A percentile compares a stretch with the other conserved stretches of the same genome.
Conservation (phyloP, 805 yeast genomes). For the Candida andamanensis region DNA sequence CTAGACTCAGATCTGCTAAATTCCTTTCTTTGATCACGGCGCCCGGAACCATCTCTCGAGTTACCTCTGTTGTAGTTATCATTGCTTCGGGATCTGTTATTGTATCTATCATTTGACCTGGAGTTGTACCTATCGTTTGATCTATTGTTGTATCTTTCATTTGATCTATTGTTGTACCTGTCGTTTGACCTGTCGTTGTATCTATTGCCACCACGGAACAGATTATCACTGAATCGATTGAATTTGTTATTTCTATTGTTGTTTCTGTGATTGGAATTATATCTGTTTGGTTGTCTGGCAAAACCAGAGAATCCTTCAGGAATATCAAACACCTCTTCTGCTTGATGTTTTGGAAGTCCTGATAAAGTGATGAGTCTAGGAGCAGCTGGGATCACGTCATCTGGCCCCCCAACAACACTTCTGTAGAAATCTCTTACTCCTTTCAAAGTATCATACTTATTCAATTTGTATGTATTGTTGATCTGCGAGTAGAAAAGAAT, state of each 20-base stretch:
- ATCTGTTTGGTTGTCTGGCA: neutral
- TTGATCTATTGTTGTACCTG: neutral
- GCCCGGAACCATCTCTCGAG: too few species aligned
- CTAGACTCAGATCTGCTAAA: too few species aligned
- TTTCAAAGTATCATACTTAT: slow-evolving; percentile 1
- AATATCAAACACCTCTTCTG: slow-evolving; percentile 8
- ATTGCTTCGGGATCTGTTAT: too few species aligned
- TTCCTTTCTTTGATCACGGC: too few species aligned
- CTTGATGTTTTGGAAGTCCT: slow-evolving; percentile 7
- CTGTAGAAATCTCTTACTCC: slow-evolving; percentile 6
- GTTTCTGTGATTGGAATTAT: neutral
- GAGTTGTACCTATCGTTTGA: too few species aligned
- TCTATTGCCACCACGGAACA: too few species aligned
- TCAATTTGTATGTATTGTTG: slow-evolving; percentile 15
- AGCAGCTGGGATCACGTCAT: slow-evolving; percentile 5
- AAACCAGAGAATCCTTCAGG: slow-evolving; percentile 3
- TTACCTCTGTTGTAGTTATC: too few species aligned
- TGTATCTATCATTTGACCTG: too few species aligned
- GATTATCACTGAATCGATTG: neutral
- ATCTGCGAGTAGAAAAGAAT: slow-evolving; percentile 24
- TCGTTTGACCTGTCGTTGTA: neutral
- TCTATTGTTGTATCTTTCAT: neutral
- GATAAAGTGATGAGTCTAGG: slow-evolving; percentile 3
- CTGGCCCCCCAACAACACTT: slow-evolving; percentile 1
- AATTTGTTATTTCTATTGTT: neutral